Base-by-base conservation (phyloP, 192 early-diverging fungal species). In the Linnemannia schmuckeri region DNA sequence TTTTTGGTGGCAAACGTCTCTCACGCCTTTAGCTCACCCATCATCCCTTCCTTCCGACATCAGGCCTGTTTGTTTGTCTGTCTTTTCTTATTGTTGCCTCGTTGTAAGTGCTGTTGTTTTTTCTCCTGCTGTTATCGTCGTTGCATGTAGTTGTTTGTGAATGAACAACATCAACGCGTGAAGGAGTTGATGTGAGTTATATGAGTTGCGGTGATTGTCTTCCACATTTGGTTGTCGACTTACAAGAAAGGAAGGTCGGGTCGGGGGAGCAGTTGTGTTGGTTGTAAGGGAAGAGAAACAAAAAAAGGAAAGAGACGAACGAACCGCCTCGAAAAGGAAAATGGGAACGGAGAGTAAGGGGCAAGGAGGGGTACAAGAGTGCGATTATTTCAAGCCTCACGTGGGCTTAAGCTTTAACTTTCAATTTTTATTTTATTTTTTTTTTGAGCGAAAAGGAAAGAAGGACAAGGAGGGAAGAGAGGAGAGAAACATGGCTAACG, bases 161-260 rank as follows among this genome's bases (percentile, higher is more conserved):
- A 27, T 66, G 61, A 61, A 61, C 5, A 27, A 22, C 49, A 52
- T 52, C 49, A 15, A 20, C 42, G 3, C 10, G 37, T 12, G 3
- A 0, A 10, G 42, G 42, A 44, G 42, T 44, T 12, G 42, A 12
- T 44, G 42, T 7, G 10, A 5, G 42, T 37, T 37, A 37, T 37
- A 37, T 46, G 44, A 15, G 44, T 46, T 46, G 44, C 12, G 13
- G 12, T 13, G 30, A 66, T 66, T 66, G 61, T 66, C 61, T 66
- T 8, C 61, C 61, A 15, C 61, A 66, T 66, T 66, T 66, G 61
- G 61, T 5, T 33, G 61, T 33, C 13, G 61, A 66, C 61, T 66
- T 66, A 66, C 61, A 66, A 66, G 61, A 66, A 66, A 66, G 61
- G 61, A 66, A 66, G 61, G 61, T 66, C 61, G 3, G 22, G 30